These are phyloP conservation scores for Leonotis leonurus DNA, from an alignment of 257 asterid genomes.

Conservation along the genomic window DNA sequence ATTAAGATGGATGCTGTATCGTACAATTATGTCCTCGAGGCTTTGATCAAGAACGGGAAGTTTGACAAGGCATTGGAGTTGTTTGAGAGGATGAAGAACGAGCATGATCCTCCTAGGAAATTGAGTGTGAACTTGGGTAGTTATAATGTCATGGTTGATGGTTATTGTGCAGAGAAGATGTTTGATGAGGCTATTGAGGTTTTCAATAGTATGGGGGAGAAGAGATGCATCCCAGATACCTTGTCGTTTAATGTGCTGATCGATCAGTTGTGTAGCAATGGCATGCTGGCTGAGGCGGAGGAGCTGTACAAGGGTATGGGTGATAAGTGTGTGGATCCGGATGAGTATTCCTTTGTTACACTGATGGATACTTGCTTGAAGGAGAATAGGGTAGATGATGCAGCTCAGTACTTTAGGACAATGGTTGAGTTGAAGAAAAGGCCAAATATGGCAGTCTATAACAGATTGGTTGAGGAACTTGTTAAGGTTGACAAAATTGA, in stretches of 20 bases:
- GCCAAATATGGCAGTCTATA: conserved; percentile 72
- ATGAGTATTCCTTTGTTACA: conserved; percentile 71
- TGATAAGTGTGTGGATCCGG: conserved; percentile 58
- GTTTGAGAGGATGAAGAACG: conserved; percentile 72
- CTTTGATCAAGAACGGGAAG: conserved; percentile 74
- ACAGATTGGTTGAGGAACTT: conserved; percentile 62
- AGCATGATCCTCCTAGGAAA: conserved; percentile 72
- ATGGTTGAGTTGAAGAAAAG: conserved; percentile 84
- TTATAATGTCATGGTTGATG: conserved; percentile 73
- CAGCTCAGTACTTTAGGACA: conserved; percentile 62
- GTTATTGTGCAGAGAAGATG: conserved; percentile 61
- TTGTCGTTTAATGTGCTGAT: conserved; percentile 70
- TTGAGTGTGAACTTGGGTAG: conserved; percentile 81
- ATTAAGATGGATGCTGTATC: conserved; percentile 70
- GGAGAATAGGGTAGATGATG: conserved; percentile 70
- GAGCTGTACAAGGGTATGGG: conserved; percentile 69
- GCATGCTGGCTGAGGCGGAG: conserved; percentile 62
- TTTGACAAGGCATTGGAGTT: conserved; percentile 68
- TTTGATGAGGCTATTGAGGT: conserved; percentile 63
- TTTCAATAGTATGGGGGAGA: conserved; percentile 71
- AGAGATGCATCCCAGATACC: conserved; percentile 72
- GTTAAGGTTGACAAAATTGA: conserved; percentile 75
- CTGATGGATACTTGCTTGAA: conserved; percentile 85
- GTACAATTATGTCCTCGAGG: conserved; percentile 65
- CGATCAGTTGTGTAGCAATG: conserved; percentile 70